These are phyloP conservation scores for Aeminium ludgeri DNA, from an alignment of 495 filamentous ascomycete genomes.

Conservation along the genomic window DNA sequence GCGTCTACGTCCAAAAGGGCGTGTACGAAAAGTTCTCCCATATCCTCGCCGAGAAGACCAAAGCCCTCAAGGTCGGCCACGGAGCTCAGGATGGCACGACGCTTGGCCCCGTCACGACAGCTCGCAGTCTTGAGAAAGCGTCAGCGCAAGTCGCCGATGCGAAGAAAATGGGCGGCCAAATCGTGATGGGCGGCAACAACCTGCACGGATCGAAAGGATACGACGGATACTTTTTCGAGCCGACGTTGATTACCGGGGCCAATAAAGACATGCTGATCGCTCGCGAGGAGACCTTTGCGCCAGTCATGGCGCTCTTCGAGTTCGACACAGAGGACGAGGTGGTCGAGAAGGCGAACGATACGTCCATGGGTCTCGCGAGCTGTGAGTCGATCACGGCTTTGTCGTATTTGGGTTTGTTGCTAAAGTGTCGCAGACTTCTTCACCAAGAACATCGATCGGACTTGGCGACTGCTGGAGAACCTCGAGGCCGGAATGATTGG, in stretches of 20 bases:
- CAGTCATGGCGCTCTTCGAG: slow-evolving; percentile 46
- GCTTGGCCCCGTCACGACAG: slow-evolving; percentile 52
- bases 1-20: slow-evolving; percentile 27
- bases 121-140: slow-evolving; percentile 46
- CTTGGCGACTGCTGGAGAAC: slow-evolving; percentile 57
- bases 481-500: slow-evolving; percentile 63
- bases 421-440: slow-evolving; percentile 37
- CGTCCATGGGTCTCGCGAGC: slow-evolving; percentile 41
- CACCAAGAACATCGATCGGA: slow-evolving; percentile 54
- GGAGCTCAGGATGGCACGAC: slow-evolving; percentile 41
- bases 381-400: neutral
- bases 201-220: slow-evolving; percentile 17
- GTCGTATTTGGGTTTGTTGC: no score
- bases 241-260: slow-evolving; percentile 48
- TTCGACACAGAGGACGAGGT: slow-evolving; percentile 59
- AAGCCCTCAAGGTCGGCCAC: slow-evolving; percentile 46
- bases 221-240: slow-evolving; percentile 55
- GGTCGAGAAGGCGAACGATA: slow-evolving; percentile 30
- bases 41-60: slow-evolving; percentile 37
- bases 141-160: slow-evolving; percentile 47
- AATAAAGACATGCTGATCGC: slow-evolving; percentile 47
- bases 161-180: slow-evolving; percentile 37
- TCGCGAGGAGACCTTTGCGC: slow-evolving; percentile 54
- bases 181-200: slow-evolving; percentile 38
- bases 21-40: slow-evolving; percentile 26